A percentile compares a stretch with the other conserved stretches of the same genome.
phyloP scores from a whole-genome alignment of 2,329 filamentous ascomycete genomes.

The Cytospora piceicola region DNA sequence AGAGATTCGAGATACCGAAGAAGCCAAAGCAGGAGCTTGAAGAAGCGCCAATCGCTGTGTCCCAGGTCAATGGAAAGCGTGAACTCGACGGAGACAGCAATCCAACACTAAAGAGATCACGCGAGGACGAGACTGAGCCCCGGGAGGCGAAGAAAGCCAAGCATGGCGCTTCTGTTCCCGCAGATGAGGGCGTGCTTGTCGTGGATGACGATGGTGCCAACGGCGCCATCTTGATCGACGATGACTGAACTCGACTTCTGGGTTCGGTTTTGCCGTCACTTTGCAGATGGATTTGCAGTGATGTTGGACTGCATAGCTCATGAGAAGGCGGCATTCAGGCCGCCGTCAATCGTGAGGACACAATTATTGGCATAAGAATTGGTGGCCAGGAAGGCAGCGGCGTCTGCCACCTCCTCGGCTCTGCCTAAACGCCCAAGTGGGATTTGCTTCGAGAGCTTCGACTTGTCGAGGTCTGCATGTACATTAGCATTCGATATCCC shows the following conservation, averaged over 20 bases:
- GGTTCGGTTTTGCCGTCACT: background rate
- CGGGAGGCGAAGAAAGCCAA: constrained; percentile 52
- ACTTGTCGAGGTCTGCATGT: constrained; percentile 41
- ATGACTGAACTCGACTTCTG: constrained; percentile 49
- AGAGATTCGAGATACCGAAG: constrained; percentile 54
- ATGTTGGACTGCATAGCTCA: constrained; percentile 10
- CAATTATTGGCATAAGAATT: constrained; percentile 89
- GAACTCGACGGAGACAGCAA: constrained; percentile 43
- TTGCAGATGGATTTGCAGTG: background rate
- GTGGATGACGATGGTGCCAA: constrained; percentile 54
- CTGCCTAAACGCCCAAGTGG: constrained; percentile 70
- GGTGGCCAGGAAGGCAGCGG: constrained; percentile 74
- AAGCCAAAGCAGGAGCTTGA: constrained; percentile 54
- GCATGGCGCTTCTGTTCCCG: constrained; percentile 37
- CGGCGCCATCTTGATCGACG: constrained; percentile 70
- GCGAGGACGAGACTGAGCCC: constrained; percentile 47
- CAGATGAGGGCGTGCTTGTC: constrained; percentile 51
- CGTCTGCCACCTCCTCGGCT: constrained; percentile 77
- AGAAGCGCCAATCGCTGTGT: constrained; percentile 45
- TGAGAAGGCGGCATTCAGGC: constrained; percentile 64
- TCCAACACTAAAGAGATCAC: constrained; percentile 52
- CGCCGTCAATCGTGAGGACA: constrained; percentile 83
- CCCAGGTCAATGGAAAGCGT: constrained; percentile 47
- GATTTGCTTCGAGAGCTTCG: constrained; percentile 53
- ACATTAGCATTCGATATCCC: constrained; percentile 23